Percentiles rank a stretch among this genome's conserved stretches.
Evolutionary conservation across 1,139 yeast species (phyloP).

Genomic region (Blastobotrys serpentis): DNA sequence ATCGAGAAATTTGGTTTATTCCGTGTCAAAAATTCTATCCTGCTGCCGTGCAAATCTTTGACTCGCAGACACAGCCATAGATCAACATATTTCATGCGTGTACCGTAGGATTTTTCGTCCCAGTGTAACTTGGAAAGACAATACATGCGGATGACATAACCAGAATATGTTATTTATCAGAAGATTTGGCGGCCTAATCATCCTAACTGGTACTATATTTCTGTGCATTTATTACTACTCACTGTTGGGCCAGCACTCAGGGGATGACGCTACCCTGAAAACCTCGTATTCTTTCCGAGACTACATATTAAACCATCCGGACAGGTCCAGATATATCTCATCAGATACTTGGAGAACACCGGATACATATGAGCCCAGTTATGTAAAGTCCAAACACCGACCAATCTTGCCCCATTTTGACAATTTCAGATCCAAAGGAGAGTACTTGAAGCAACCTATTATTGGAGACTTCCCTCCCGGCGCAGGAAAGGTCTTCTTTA

Average conservation of each 20-base stretch:
- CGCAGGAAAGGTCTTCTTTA: slow-evolving; percentile 31
- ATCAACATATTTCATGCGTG: neutral
- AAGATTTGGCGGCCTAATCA: neutral
- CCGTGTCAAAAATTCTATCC: too few species aligned
- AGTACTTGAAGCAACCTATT: slow-evolving; percentile 26
- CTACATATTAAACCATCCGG: slow-evolving; percentile 4
- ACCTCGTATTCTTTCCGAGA: neutral
- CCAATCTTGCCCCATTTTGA: slow-evolving; percentile 13
- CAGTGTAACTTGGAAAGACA: too few species aligned
- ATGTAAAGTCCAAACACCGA: slow-evolving; percentile 11
- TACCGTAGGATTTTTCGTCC: neutral
- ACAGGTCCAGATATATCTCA: slow-evolving; percentile 18
- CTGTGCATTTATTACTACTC: neutral
- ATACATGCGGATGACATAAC: too few species aligned
- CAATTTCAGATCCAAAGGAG: slow-evolving; percentile 17
- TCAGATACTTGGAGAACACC: slow-evolving; percentile 22
- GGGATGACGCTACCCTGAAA: neutral
- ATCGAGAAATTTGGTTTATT: too few species aligned
- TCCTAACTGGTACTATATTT: neutral
- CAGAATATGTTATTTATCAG: neutral
- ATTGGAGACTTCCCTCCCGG: slow-evolving; percentile 25
- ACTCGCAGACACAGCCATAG: neutral
- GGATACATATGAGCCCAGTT: slow-evolving; percentile 20
- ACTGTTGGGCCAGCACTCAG: neutral
- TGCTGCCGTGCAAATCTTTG: neutral